phyloP scores from a whole-genome alignment of 768 basidiomycete species.

The Porpolomopsis calyptriformis region DNA sequence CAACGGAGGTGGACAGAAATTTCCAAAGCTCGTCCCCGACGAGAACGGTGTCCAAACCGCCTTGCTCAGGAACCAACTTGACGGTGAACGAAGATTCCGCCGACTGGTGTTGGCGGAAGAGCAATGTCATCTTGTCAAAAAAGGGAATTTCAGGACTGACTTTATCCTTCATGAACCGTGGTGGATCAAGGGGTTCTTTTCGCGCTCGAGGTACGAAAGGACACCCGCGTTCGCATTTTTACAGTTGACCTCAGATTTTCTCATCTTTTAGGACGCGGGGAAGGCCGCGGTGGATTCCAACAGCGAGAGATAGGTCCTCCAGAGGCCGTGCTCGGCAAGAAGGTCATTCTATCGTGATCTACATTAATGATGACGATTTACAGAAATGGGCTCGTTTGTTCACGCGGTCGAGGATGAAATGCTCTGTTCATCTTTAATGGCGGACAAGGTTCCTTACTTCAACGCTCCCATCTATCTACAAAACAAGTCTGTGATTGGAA shows the following conservation, averaged over 20 bases:
- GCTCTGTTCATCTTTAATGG: slow-evolving; percentile 78
- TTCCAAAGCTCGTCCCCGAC: slow-evolving; percentile 26
- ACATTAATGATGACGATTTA: too few relatives aligned
- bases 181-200: slow-evolving; percentile 41
- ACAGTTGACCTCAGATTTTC: slow-evolving; percentile 6
- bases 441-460: slow-evolving; percentile 95
- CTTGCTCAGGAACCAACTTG: slow-evolving; percentile 10
- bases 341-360: too few relatives aligned
- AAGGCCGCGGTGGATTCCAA: slow-evolving; percentile 59
- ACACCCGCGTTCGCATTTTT: slow-evolving; percentile 1
- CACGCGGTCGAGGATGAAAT: slow-evolving; percentile 98
- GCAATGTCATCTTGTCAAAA: slow-evolving; percentile 23
- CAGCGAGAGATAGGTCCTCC: slow-evolving; percentile 72
- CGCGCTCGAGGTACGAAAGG: slow-evolving; percentile 38
- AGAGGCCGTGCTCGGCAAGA: slow-evolving; percentile 62
- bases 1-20: slow-evolving; percentile 13
- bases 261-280: slow-evolving; percentile 39
- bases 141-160: neutral
- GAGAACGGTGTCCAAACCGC: slow-evolving; percentile 17
- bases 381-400: slow-evolving; percentile 86
- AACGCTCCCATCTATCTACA: slow-evolving; percentile 96
- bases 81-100: slow-evolving; percentile 20
- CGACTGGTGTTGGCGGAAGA: slow-evolving; percentile 20
- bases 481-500: slow-evolving; percentile 93
- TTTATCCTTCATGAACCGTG: slow-evolving; percentile 47